phyloP scores from a whole-genome alignment of 768 basidiomycete species.

The Leccinum disarticulatum region DNA sequence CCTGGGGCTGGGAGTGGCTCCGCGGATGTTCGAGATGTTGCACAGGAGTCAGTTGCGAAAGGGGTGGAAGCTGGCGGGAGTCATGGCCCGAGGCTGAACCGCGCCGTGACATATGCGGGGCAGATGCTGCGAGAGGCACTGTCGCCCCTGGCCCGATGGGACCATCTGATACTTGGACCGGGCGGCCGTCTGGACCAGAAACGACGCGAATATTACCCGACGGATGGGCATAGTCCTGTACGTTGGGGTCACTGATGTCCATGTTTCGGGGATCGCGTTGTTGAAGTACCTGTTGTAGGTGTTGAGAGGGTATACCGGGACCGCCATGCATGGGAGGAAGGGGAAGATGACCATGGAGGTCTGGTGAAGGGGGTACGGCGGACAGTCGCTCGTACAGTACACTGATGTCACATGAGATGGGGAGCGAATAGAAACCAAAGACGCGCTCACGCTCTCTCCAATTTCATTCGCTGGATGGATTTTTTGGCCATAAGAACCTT shows the following conservation, averaged over 20 bases:
- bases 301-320: constrained; percentile 39
- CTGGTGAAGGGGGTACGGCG: constrained; percentile 56
- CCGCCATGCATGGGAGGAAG: constrained; percentile 35
- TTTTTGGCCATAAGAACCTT: constrained; percentile 78
- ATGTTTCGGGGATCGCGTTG: constrained; percentile 42
- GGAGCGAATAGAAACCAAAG: constrained; percentile 19
- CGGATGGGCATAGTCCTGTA: constrained; percentile 50
- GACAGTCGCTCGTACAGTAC: constrained; percentile 80
- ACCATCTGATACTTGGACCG: constrained; percentile 50
- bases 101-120: constrained; percentile 44
- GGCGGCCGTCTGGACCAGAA: constrained; percentile 49
- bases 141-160: constrained; percentile 41
- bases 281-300: constrained; percentile 23
- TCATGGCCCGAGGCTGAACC: constrained; percentile 44
- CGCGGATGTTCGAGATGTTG: constrained; percentile 39
- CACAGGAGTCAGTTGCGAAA: constrained; percentile 47
- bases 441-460: constrained; percentile 79
- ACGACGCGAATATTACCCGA: constrained; percentile 48
- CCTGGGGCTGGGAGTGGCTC: constrained; percentile 35
- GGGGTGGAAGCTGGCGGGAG: constrained; percentile 48
- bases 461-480: constrained; percentile 82
- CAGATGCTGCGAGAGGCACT: constrained; percentile 38
- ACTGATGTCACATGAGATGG: constrained; percentile 39
- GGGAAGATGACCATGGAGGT: constrained; percentile 40
- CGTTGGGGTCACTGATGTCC: constrained; percentile 47